Evolutionary conservation across 2,329 filamentous ascomycete species (phyloP).

Genomic region (Aureobasidium sp.): DNA sequence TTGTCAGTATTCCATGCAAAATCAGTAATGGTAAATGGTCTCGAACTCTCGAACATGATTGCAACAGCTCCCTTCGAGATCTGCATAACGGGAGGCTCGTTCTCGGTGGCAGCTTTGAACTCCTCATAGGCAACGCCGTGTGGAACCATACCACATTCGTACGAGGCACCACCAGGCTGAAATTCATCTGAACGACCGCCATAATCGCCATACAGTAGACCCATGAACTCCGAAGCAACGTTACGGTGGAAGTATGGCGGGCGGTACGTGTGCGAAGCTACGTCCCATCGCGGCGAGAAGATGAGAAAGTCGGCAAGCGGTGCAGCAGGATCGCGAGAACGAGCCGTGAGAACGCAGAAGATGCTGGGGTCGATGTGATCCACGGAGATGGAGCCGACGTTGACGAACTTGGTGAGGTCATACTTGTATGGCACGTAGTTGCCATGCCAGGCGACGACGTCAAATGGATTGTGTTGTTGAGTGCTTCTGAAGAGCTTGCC

Average conservation of each 20-base stretch:
- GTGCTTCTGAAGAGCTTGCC: slow-evolving; percentile 28
- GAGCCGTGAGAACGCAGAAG: slow-evolving; percentile 32
- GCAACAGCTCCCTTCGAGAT: slow-evolving; percentile 37
- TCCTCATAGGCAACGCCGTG: slow-evolving; percentile 31
- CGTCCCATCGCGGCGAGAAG: slow-evolving; percentile 34
- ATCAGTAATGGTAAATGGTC: slow-evolving; percentile 6
- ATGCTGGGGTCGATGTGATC: slow-evolving; percentile 35
- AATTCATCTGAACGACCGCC: slow-evolving; percentile 39
- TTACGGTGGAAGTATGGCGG: slow-evolving; percentile 35
- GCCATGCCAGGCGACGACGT: slow-evolving; percentile 37
- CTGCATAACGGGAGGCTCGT: slow-evolving; percentile 42
- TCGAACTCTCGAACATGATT: slow-evolving; percentile 34
- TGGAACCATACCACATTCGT: slow-evolving; percentile 31
- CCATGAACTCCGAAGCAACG: slow-evolving; percentile 32
- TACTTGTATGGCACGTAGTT: slow-evolving; percentile 38
- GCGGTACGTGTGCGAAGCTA: slow-evolving; percentile 33
- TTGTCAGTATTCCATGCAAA: slow-evolving; percentile 25
- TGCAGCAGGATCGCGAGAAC: slow-evolving; percentile 30
- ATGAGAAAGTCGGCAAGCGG: slow-evolving; percentile 33
- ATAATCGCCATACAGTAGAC: slow-evolving; percentile 31
- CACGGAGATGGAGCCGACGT: slow-evolving; percentile 32
- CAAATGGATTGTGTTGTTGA: slow-evolving; percentile 36
- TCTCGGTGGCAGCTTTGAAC: slow-evolving; percentile 42
- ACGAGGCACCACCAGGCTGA: slow-evolving; percentile 31
- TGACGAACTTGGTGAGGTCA: slow-evolving; percentile 44